Evolutionary conservation across 306 rosid species (phyloP).

Genomic region (Urtica urens): DNA sequence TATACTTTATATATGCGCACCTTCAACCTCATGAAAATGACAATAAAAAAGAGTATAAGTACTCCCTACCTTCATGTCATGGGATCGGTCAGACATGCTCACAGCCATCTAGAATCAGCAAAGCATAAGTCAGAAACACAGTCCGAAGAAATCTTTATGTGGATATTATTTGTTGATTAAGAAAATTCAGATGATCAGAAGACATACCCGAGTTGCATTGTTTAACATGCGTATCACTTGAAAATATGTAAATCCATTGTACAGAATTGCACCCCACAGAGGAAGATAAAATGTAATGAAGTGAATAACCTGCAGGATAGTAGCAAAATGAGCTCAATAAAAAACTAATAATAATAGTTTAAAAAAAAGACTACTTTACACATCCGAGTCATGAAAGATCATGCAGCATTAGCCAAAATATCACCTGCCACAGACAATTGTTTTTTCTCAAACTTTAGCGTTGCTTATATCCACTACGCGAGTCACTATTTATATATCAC

Average conservation of each 20-base stretch:
- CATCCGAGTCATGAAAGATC: conserved; percentile 1
- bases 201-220: conserved; percentile 90
- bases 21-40: background rate
- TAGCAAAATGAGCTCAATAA: conserved; percentile 5
- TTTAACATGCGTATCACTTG: conserved; percentile 98
- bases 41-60: conserved; percentile 5
- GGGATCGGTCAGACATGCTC: conserved; percentile 67
- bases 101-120: conserved; percentile 80
- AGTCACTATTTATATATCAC: too few species aligned
- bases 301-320: conserved; percentile 69
- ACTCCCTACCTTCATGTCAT: conserved; percentile 69
- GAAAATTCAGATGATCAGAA: conserved; percentile 9
- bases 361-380: too few species aligned
- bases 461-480: too few species aligned
- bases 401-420: background rate
- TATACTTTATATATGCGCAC: background rate
- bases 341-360: background rate
- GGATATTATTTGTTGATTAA: conserved; percentile 4
- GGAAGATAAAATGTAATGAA: conserved; percentile 86
- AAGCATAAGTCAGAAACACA: conserved; percentile 14
- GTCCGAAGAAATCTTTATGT: conserved; percentile 16
- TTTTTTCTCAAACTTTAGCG: background rate
- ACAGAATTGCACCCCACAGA: conserved; percentile 97
- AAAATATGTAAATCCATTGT: conserved; percentile 78
- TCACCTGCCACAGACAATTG: too few species aligned